A percentile compares a stretch with the other conserved stretches of the same genome.
phyloP scores from a whole-genome alignment of 306 rosid species.

The Hippophae rhamnoides region DNA sequence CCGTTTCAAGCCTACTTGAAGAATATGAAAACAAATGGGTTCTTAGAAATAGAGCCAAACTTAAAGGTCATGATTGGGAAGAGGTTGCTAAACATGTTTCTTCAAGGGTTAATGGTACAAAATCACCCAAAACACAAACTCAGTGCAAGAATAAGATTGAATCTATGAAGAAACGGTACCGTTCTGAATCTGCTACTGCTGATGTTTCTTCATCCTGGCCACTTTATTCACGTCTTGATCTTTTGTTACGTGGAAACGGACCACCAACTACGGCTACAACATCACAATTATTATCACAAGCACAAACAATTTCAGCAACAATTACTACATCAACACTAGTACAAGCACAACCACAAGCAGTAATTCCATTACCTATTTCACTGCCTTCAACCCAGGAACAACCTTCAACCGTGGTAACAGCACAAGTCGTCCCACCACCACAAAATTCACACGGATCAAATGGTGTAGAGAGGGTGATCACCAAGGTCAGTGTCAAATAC shows the following conservation, averaged over 20 bases:
- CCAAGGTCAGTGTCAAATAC: slow-evolving; percentile 44
- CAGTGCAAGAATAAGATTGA: slow-evolving; percentile 99
- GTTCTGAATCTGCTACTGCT: slow-evolving; percentile 63
- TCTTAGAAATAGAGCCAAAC: slow-evolving; percentile 79
- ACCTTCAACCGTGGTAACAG: slow-evolving; percentile 21
- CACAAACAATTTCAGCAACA: not conserved
- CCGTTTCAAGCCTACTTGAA: slow-evolving; percentile 73
- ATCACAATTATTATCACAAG: not conserved
- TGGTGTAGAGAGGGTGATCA: slow-evolving; percentile 44
- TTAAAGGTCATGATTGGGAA: slow-evolving; percentile 96
- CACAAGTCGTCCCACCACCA: slow-evolving; percentile 15
- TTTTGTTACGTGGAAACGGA: slow-evolving; percentile 65
- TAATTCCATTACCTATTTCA: not conserved
- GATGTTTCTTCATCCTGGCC: slow-evolving; percentile 74
- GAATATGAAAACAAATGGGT: slow-evolving; percentile 84
- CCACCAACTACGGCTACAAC: slow-evolving; percentile 8
- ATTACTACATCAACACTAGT: no score
- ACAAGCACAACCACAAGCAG: not conserved
- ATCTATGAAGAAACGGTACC: slow-evolving; percentile 91
- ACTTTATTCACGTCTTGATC: slow-evolving; percentile 63
- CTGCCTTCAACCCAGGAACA: slow-evolving; percentile 31
- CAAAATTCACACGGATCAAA: slow-evolving; percentile 79
- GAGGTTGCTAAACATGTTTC: slow-evolving; percentile 72
- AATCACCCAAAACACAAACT: slow-evolving; percentile 72
- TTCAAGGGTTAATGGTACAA: slow-evolving; percentile 46